Percentiles rank a stretch among this genome's conserved stretches.
phyloP scores from a whole-genome alignment of 305 asterid genomes.

The Nicotiana rustica region DNA sequence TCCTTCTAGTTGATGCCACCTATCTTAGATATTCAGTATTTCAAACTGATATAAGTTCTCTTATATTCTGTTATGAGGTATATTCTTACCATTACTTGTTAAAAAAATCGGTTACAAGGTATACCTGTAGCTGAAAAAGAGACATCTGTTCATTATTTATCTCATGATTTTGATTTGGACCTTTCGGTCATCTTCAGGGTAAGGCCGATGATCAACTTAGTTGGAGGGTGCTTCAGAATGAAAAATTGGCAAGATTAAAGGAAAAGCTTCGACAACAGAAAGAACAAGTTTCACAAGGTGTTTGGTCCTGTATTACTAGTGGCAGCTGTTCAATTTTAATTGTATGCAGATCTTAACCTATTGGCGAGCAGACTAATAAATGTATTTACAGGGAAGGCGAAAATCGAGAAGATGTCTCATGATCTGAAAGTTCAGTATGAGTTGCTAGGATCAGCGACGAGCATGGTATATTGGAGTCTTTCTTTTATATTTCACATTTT shows the following conservation, averaged over 20 bases:
- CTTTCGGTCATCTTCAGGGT: slow-evolving; percentile 54
- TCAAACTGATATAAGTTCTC: not conserved
- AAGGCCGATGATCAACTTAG: slow-evolving; percentile 96
- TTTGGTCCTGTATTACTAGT: slow-evolving; percentile 36
- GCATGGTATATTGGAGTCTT: slow-evolving; percentile 55
- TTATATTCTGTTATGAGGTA: not conserved
- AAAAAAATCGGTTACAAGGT: slow-evolving; percentile 6
- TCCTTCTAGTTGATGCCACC: slow-evolving; percentile 17
- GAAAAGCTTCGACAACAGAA: slow-evolving; percentile 74
- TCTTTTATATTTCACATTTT: not conserved
- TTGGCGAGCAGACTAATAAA: slow-evolving; percentile 42
- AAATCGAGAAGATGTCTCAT: slow-evolving; percentile 70
- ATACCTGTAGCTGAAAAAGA: slow-evolving; percentile 18
- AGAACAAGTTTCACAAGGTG: slow-evolving; percentile 81
- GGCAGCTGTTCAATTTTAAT: slow-evolving; percentile 31
- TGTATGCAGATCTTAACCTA: slow-evolving; percentile 30
- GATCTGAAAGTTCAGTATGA: slow-evolving; percentile 72
- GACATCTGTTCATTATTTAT: not conserved
- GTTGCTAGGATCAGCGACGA: slow-evolving; percentile 75
- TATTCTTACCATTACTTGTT: not conserved
- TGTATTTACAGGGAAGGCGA: slow-evolving; percentile 70
- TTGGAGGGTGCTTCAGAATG: slow-evolving; percentile 85
- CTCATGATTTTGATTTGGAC: slow-evolving; percentile 19
- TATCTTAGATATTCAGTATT: not conserved
- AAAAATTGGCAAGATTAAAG: slow-evolving; percentile 74